Evolutionary conservation across 192 early-diverging fungal species (phyloP).

Genomic region (Podila epigama): DNA sequence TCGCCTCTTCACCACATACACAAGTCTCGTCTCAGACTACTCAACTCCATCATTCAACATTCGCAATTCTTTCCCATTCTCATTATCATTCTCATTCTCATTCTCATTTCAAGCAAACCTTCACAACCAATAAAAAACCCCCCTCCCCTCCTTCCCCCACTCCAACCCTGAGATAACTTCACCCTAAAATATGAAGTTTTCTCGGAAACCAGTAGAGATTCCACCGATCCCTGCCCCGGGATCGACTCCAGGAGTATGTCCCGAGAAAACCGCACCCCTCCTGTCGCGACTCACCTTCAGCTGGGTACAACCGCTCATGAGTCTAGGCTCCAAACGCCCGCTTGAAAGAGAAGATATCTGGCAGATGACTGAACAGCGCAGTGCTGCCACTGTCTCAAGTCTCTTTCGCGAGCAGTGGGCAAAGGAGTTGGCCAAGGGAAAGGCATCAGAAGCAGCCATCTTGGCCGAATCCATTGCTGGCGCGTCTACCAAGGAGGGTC

Average conservation of each 20-base stretch:
- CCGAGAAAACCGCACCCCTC: constrained; percentile 62
- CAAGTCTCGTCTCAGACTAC: too few relatives aligned
- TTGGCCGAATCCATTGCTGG: constrained; percentile 8
- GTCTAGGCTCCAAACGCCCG: constrained; percentile 69
- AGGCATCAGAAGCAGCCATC: background rate
- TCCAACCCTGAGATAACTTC: too few relatives aligned
- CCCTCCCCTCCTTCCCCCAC: background rate
- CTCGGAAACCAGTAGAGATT: constrained; percentile 1
- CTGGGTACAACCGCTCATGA: constrained; percentile 70
- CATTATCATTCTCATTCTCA: too few relatives aligned
- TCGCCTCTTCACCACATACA: background rate
- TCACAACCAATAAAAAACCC: background rate
- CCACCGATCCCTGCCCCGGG: constrained; percentile 34
- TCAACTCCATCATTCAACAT: too few relatives aligned
- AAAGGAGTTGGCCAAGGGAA: constrained; percentile 21
- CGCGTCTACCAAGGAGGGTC: background rate
- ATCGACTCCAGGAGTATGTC: constrained; percentile 42
- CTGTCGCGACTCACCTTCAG: constrained; percentile 66
- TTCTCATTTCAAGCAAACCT: background rate
- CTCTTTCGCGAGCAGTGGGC: constrained; percentile 46
- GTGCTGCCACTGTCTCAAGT: constrained; percentile 26
- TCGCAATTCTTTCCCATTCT: too few relatives aligned
- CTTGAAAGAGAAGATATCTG: constrained; percentile 72
- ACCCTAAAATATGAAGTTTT: background rate
- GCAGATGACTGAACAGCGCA: constrained; percentile 38